Evolutionary conservation across 306 rosid genomes (phyloP).

Genomic region (Cicer chorassanicum): DNA sequence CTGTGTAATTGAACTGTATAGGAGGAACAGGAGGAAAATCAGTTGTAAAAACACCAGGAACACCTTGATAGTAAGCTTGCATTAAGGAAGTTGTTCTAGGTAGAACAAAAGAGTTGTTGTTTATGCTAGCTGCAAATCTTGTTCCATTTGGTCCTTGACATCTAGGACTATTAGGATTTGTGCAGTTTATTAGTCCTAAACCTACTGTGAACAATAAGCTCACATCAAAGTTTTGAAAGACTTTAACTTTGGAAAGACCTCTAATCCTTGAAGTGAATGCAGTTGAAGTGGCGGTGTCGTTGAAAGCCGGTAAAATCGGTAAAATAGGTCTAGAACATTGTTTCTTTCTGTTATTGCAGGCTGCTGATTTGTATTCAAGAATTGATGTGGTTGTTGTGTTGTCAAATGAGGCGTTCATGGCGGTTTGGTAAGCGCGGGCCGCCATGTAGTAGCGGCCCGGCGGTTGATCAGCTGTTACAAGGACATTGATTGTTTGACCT

Average conservation of each 20-base stretch:
- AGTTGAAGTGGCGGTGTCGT: slow-evolving; percentile 73
- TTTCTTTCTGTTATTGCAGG: slow-evolving; percentile 45
- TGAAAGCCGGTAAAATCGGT: slow-evolving; percentile 65
- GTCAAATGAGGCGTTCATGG: slow-evolving; percentile 83
- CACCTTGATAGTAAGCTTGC: slow-evolving; percentile 83
- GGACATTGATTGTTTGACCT: slow-evolving; percentile 87
- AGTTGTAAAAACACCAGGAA: slow-evolving; percentile 80
- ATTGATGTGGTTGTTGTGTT: slow-evolving; percentile 96
- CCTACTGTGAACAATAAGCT: slow-evolving; percentile 69
- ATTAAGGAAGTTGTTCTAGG: slow-evolving; percentile 74
- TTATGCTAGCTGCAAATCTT: slow-evolving; percentile 87
- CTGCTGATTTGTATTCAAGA: slow-evolving; percentile 71
- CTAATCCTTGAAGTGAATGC: slow-evolving; percentile 62
- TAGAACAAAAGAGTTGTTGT: slow-evolving; percentile 78
- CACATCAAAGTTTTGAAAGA: slow-evolving; percentile 57
- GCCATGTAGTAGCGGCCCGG: slow-evolving; percentile 86
- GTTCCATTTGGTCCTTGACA: slow-evolving; percentile 99
- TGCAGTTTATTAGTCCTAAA: slow-evolving; percentile 82
- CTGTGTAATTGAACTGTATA: slow-evolving; percentile 73
- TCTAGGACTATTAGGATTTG: slow-evolving; percentile 78
- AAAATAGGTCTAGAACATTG: slow-evolving; percentile 53
- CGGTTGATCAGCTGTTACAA: slow-evolving; percentile 70
- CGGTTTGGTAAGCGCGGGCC: slow-evolving; percentile 71
- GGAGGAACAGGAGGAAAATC: slow-evolving; percentile 88
- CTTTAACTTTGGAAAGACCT: slow-evolving; percentile 58